phyloP scores from a whole-genome alignment of 2,329 filamentous ascomycete genomes.

The Calcarisporium arbuscula region DNA sequence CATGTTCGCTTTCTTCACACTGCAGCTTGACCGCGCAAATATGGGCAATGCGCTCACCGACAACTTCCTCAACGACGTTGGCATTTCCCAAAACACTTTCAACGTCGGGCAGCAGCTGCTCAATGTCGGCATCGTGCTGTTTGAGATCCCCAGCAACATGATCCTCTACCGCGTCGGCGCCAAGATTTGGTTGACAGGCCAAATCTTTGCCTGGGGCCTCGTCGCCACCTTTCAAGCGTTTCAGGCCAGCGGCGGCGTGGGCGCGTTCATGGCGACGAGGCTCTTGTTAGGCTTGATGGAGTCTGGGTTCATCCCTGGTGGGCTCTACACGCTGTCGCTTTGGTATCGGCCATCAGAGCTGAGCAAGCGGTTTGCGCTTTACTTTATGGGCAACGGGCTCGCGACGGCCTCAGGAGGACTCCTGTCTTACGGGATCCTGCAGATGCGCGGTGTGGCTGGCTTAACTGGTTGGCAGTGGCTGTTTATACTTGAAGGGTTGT shows the following conservation, averaged over 20 bases:
- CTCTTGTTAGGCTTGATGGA: slow-evolving; percentile 48
- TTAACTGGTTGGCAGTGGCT: slow-evolving; percentile 52
- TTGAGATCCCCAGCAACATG: slow-evolving; percentile 33
- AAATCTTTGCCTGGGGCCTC: slow-evolving; percentile 46
- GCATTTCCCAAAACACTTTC: slow-evolving; percentile 43
- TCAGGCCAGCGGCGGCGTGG: slow-evolving; percentile 35
- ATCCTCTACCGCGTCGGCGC: slow-evolving; percentile 30
- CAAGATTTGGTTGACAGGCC: slow-evolving; percentile 45
- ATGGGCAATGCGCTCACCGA: slow-evolving; percentile 42
- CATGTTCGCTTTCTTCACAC: slow-evolving; percentile 41
- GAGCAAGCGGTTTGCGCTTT: slow-evolving; percentile 45
- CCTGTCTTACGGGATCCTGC: slow-evolving; percentile 40
- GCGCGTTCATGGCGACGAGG: slow-evolving; percentile 40
- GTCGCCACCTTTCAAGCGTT: slow-evolving; percentile 51
- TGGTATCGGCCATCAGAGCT: slow-evolving; percentile 50
- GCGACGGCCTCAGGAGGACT: slow-evolving; percentile 32
- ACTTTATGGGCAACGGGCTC: slow-evolving; percentile 50
- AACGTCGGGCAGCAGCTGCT: slow-evolving; percentile 46
- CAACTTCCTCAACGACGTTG: slow-evolving; percentile 43
- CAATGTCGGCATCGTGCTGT: slow-evolving; percentile 42
- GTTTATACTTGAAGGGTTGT: slow-evolving; percentile 39
- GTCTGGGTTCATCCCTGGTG: slow-evolving; percentile 49
- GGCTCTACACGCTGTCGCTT: slow-evolving; percentile 43
- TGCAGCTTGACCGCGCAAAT: slow-evolving; percentile 36
- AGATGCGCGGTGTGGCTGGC: slow-evolving; percentile 40